phyloP scores from a whole-genome alignment of 805 yeast species.

The Kazachstania africana region DNA sequence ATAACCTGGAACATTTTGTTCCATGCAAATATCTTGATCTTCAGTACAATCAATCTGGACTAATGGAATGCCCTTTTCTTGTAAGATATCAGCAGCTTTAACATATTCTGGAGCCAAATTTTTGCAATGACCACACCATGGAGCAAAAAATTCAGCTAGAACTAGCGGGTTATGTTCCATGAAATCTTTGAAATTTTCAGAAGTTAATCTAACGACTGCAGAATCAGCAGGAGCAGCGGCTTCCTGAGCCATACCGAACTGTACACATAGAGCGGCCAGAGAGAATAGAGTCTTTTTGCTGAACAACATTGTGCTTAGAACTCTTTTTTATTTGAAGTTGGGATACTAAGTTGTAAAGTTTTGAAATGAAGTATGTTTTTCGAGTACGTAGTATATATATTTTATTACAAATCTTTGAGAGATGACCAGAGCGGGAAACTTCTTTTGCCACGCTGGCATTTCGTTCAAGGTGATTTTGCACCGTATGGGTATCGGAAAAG shows the following conservation, averaged over 20 bases:
- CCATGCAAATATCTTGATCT: constrained; percentile 57
- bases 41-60: constrained; percentile 83
- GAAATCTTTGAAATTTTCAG: constrained; percentile 53
- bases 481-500: too few species aligned
- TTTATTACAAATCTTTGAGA: too few species aligned
- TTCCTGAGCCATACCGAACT: constrained; percentile 29
- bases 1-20: constrained; percentile 64
- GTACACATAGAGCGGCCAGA: constrained; percentile 15
- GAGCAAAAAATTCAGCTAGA: constrained; percentile 80
- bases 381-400: not conserved
- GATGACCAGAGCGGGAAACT: too few species aligned
- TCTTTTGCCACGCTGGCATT: too few species aligned
- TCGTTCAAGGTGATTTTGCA: too few species aligned
- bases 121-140: constrained; percentile 98
- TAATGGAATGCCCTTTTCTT: constrained; percentile 53
- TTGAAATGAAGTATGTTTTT: not conserved
- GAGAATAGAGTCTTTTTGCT: constrained; percentile 11
- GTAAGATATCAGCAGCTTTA: constrained; percentile 63
- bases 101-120: constrained; percentile 70
- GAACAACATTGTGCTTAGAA: constrained; percentile 3
- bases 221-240: constrained; percentile 75
- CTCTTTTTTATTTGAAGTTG: too few species aligned
- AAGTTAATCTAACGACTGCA: constrained; percentile 71
- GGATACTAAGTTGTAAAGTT: too few species aligned
- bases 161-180: constrained; percentile 65